These are phyloP conservation scores for Cadophora malorum DNA, from an alignment of 2,329 filamentous ascomycete genomes.

Conservation along the genomic window DNA sequence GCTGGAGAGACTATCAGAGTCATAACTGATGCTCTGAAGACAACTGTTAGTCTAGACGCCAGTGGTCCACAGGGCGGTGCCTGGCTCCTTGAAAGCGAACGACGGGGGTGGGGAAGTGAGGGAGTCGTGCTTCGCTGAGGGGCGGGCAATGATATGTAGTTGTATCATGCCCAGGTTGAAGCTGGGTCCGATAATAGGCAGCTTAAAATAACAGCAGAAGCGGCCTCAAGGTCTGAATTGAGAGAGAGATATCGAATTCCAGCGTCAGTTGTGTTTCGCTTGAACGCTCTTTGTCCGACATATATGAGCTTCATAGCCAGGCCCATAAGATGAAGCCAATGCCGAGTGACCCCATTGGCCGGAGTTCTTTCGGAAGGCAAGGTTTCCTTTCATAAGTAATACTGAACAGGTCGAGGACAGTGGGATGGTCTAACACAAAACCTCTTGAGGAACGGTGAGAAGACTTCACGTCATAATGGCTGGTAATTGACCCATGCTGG, in stretches of 20 bases:
- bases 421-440: too few relatives aligned
- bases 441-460: too few relatives aligned
- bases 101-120: slow-evolving; percentile 30
- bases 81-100: slow-evolving; percentile 69
- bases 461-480: too few relatives aligned
- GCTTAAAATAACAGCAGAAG: neutral
- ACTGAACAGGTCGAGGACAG: too few relatives aligned
- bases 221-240: neutral
- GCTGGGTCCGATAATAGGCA: neutral
- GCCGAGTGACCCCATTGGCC: neutral
- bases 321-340: neutral
- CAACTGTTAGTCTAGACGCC: slow-evolving; percentile 75
- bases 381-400: neutral
- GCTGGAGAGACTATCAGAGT: slow-evolving; percentile 79
- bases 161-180: neutral
- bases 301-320: neutral
- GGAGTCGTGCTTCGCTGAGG: slow-evolving; percentile 21
- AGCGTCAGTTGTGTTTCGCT: neutral
- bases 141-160: too few relatives aligned
- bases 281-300: neutral
- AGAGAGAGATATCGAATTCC: neutral
- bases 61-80: slow-evolving; percentile 70
- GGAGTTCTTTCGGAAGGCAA: neutral
- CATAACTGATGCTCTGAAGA: slow-evolving; percentile 71
- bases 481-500: too few relatives aligned